Base-by-base conservation (phyloP, 257 asterid species). In the Verbascum thapsus region DNA sequence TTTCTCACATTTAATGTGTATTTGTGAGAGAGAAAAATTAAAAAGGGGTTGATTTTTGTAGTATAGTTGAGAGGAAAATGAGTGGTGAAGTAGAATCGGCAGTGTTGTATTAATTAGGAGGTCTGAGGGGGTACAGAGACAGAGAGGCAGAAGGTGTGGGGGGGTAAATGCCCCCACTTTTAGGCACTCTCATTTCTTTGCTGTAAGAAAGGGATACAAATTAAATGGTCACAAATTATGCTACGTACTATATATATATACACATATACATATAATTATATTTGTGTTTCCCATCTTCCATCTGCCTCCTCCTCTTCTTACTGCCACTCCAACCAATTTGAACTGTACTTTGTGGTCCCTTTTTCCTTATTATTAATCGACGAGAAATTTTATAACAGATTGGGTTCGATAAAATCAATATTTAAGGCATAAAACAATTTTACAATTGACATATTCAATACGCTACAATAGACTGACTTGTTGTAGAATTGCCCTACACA, bases 231-330 rank as follows among this genome's bases (percentile, higher is more conserved):
- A 71, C 45, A 72, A 80, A 59, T 72, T 67, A 57, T 51, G 90
- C 90, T n/a, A 85, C 94, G 90, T 86, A 84, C 5, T 26, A 5
- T 26, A 26, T 26, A 26, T 26, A 26, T 26, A 26, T 26, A 26
- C 5, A 26, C 5, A 26, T 26, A 26, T 26, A 26, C 5, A 26
- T 26, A 26, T 26, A 5, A 26, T 63, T 67, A 32, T 61, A 11
- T 23, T 44, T 54, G 55, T 81, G 96, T 74, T 76, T 72, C 89
- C 94, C 66, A 68, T 69, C 74, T 63, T 12, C 91, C 88, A 44
- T 85, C 95, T 79, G 94, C 85, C 82, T 79, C 77, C 82, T 79
- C 77, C 66, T 70, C 76, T 75, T 74, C 76, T 74, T 75, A 77
- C 79, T 77, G 63, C 85, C 86, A 84, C 81, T 66, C 73, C 34